These are phyloP conservation scores for Penicillium manginii DNA, from an alignment of 495 filamentous ascomycete species.

Conservation along the genomic window DNA sequence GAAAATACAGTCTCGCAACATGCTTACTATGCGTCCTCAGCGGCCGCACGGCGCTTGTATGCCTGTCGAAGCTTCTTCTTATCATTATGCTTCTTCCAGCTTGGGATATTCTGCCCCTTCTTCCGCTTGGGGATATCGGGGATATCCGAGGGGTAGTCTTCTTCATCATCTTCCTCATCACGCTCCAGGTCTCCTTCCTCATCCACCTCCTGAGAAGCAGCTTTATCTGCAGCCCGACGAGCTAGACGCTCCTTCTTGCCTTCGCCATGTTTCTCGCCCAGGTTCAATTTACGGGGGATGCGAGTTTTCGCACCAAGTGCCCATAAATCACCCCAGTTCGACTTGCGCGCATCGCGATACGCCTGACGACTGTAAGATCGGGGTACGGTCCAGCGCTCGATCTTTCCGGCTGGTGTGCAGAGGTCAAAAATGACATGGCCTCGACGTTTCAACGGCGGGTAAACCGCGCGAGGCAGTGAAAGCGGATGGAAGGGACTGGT, in stretches of 20 bases:
- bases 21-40: slow-evolving; percentile 26
- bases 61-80: slow-evolving; percentile 49
- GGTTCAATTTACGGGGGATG: slow-evolving; percentile 59
- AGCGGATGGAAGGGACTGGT: slow-evolving; percentile 55
- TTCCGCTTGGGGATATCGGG: slow-evolving; percentile 32
- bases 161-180: slow-evolving; percentile 31
- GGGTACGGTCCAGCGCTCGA: slow-evolving; percentile 96
- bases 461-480: slow-evolving; percentile 75
- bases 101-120: slow-evolving; percentile 48
- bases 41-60: slow-evolving; percentile 37
- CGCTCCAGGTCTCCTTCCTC: slow-evolving; percentile 15
- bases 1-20: neutral
- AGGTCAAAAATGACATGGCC: slow-evolving; percentile 89
- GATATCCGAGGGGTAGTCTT: slow-evolving; percentile 22
- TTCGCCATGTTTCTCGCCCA: slow-evolving; percentile 63
- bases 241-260: slow-evolving; percentile 53
- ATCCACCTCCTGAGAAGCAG: slow-evolving; percentile 27
- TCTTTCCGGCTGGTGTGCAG: slow-evolving; percentile 80
- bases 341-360: slow-evolving; percentile 90
- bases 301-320: slow-evolving; percentile 91
- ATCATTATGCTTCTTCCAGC: slow-evolving; percentile 50
- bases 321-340: slow-evolving; percentile 93
- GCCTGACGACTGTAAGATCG: slow-evolving; percentile 77
- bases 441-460: slow-evolving; percentile 80
- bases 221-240: slow-evolving; percentile 39